Conservation (phyloP, 2,329 filamentous ascomycete genomes). For the Apiospora kogelbergensis region DNA sequence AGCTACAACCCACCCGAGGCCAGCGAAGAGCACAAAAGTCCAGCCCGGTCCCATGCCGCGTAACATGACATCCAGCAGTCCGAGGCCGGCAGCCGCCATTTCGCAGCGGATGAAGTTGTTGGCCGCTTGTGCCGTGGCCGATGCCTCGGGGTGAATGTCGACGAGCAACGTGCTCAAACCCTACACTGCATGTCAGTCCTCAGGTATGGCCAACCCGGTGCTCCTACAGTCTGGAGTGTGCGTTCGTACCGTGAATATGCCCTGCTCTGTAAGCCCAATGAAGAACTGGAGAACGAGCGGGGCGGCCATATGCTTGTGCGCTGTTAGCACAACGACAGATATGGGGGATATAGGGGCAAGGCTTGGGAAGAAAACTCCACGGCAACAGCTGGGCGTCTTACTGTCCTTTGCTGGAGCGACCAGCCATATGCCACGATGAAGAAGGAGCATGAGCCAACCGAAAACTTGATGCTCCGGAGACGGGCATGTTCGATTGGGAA, state of each 20-base stretch:
- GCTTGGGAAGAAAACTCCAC: too few relatives aligned
- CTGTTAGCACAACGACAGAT: background rate
- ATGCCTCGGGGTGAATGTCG: slow-evolving; percentile 11
- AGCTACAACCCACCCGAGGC: background rate
- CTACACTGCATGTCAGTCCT: background rate
- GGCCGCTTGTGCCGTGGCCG: slow-evolving; percentile 17
- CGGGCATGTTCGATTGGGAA: slow-evolving; percentile 17
- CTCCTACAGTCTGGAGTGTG: background rate
- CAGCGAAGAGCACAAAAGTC: slow-evolving; percentile 16
- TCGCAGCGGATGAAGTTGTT: slow-evolving; percentile 20
- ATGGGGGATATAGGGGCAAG: too few relatives aligned
- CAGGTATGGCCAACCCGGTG: background rate
- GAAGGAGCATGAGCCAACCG: slow-evolving; percentile 6
- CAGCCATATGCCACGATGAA: slow-evolving; percentile 17
- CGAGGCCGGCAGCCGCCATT: slow-evolving; percentile 17
- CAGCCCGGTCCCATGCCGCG: slow-evolving; percentile 14
- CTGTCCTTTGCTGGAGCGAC: slow-evolving; percentile 10
- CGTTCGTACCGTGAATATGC: slow-evolving; percentile 14
- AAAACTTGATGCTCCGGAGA: slow-evolving; percentile 10
- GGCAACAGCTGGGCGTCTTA: too few relatives aligned
- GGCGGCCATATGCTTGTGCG: slow-evolving; percentile 15
- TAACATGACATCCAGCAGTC: slow-evolving; percentile 14
- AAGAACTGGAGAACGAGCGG: slow-evolving; percentile 18
- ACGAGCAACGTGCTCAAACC: slow-evolving; percentile 16
- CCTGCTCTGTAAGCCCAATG: slow-evolving; percentile 17